Evolutionary conservation across 1,284 basidiomycete species (phyloP).

Genomic region (Ganoderma multipileum): DNA sequence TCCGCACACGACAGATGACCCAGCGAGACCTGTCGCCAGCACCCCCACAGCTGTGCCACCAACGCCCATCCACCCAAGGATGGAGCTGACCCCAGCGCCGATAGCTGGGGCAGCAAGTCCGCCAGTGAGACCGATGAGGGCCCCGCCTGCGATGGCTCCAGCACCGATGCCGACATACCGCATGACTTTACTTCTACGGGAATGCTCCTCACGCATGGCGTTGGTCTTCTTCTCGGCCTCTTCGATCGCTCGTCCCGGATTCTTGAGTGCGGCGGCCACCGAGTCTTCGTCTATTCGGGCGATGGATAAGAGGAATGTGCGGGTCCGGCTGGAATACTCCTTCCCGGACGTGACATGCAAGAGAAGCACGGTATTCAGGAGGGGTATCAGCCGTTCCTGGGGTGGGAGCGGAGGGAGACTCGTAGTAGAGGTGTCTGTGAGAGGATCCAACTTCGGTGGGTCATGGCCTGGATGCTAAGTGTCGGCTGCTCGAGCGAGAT

Average conservation of each 20-base stretch:
- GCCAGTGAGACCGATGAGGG: constrained; percentile 62
- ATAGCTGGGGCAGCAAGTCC: constrained; percentile 65
- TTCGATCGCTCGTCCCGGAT: constrained; percentile 53
- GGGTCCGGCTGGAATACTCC: constrained; percentile 60
- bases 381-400: constrained; percentile 41
- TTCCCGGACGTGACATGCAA: constrained; percentile 56
- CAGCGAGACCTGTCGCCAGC: constrained; percentile 59
- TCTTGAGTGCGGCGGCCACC: constrained; percentile 54
- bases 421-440: constrained; percentile 53
- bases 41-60: constrained; percentile 61
- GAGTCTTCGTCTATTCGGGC: constrained; percentile 51
- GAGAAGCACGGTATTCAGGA: constrained; percentile 58
- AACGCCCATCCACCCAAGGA: constrained; percentile 59
- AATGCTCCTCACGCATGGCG: constrained; percentile 49
- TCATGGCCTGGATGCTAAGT: constrained; percentile 5
- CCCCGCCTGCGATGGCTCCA: constrained; percentile 61
- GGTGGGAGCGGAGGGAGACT: constrained; percentile 51
- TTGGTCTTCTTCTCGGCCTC: constrained; percentile 54
- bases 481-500: background rate
- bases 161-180: constrained; percentile 57
- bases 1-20: constrained; percentile 63
- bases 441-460: constrained; percentile 32
- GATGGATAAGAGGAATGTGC: constrained; percentile 53
- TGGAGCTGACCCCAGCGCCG: constrained; percentile 56
- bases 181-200: constrained; percentile 48